Conservation (phyloP, 805 yeast species). For the Wickerhamomyces alni region DNA sequence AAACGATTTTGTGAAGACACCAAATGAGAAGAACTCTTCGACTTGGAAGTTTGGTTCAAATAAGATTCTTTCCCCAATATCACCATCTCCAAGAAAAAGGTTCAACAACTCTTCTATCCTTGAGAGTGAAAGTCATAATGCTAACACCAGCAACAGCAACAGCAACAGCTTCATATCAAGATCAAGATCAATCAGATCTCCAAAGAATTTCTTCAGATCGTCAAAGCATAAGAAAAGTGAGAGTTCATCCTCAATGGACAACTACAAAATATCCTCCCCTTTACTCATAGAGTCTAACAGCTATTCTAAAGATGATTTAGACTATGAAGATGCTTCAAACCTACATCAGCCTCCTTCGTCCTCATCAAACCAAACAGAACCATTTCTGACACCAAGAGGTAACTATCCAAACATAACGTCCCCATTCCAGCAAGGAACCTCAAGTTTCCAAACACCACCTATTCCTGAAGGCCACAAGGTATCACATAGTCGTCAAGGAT, state of each 20-base stretch:
- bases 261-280: slow-evolving; percentile 21
- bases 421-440: slow-evolving; percentile 14
- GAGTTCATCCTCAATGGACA: slow-evolving; percentile 20
- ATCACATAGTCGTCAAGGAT: slow-evolving; percentile 2
- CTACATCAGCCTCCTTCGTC: slow-evolving; percentile 2
- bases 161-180: slow-evolving; percentile 6
- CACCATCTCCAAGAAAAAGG: slow-evolving; percentile 10
- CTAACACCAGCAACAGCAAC: slow-evolving; percentile 3
- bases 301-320: slow-evolving; percentile 4
- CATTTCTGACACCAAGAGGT: slow-evolving; percentile 3
- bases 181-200: slow-evolving; percentile 20
- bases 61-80: slow-evolving; percentile 8
- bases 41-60: slow-evolving; percentile 5
- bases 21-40: background rate
- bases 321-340: background rate
- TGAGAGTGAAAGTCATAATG: background rate
- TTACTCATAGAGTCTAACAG: slow-evolving; percentile 6
- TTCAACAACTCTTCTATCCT: background rate
- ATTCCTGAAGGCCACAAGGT: slow-evolving; percentile 11
- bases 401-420: background rate
- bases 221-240: slow-evolving; percentile 22
- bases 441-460: slow-evolving; percentile 24
- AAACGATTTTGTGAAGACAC: slow-evolving; percentile 1
- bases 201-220: slow-evolving; percentile 19
- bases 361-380: slow-evolving; percentile 9